A percentile compares a stretch with the other conserved stretches of the same genome.
Conservation (phyloP, 73 alveolate genomes). For the Paraurostyla sp. region DNA sequence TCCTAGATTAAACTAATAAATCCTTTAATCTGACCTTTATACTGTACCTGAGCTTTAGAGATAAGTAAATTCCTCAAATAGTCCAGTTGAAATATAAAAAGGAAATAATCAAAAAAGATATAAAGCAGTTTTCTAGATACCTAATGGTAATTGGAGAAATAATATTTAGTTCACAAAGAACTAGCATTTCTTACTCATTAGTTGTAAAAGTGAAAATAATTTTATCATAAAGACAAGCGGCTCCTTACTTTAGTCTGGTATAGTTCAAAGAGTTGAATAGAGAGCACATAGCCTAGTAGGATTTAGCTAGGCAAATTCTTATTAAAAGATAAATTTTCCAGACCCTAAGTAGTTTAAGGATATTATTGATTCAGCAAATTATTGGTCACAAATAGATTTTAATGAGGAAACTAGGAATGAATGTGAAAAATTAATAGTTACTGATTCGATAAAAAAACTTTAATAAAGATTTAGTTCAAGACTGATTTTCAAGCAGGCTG, state of each 20-base stretch:
- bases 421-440: slow-evolving; percentile 29
- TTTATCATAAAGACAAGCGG: slow-evolving; percentile 57
- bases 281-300: not conserved
- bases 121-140: slow-evolving; percentile 48
- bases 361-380: slow-evolving; percentile 52
- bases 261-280: not conserved
- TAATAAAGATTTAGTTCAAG: slow-evolving; percentile 45
- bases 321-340: slow-evolving; percentile 35
- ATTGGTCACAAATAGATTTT: slow-evolving; percentile 66
- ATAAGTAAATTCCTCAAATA: slow-evolving; percentile 4
- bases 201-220: slow-evolving; percentile 64
- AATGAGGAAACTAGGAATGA: slow-evolving; percentile 65
- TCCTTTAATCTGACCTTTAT: not conserved
- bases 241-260: not conserved
- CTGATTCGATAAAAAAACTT: slow-evolving; percentile 42
- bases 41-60: slow-evolving; percentile 3
- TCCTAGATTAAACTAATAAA: slow-evolving; percentile 18
- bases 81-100: not conserved
- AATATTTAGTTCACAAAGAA: slow-evolving; percentile 4
- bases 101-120: too few species aligned
- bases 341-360: not conserved
- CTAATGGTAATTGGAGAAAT: slow-evolving; percentile 76
- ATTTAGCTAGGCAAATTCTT: not conserved
- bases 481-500: slow-evolving; percentile 66
- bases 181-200: slow-evolving; percentile 45